Evolutionary conservation across 164 flowering plant genomes (phyloP), one percentile per base, ranked within the genome.

Genomic region (Chloranthus sessilifolius): DNA sequence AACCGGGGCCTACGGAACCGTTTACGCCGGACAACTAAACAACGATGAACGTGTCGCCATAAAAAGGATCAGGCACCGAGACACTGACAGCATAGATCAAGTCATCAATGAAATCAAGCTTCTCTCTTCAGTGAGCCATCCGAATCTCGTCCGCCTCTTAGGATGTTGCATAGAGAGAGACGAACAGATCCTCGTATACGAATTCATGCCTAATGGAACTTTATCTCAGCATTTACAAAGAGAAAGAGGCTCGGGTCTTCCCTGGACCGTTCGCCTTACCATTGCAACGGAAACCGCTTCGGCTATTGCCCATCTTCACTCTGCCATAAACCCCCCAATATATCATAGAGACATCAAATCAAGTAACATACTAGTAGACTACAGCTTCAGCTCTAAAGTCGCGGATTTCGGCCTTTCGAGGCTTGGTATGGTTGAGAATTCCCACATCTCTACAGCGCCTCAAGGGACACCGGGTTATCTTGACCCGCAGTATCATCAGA

Each of bases 381-480:
- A 61, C 61, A 59, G 65, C 25, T 81, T 64, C 72, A 75, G 62
- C 7, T 75, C 96, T 4, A 91, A 88, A 60, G 88, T 91, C 1
- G 95, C 98, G 1, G 98, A 91, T 72, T 91, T 91, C 40, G 98
- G 98, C 2, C 81, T 91, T 5, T 91, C 96, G 0, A 74, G 96
- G 26, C 53, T 85, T 7, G 96, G 95, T 2, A 53, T 58, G 61
- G 44, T 60, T 0, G 95, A 81, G 37, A 30, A 48, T 1, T 91
- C 98, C 12, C 90, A 91, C 42, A 78, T 91, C 24, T 91, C 96
- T 4, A 91, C 98, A 0, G 83, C 88, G 12, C 98, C 98, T 0
- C 98, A 88, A 54, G 98, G 96, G 1, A 91, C 98, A 11, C 98
- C 98, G 0, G 98, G 96, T 1, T 91, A 88, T 53, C 64, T 91